Evolutionary conservation across 179 eudicot species (phyloP).

Genomic region (Pouteria campechiana): DNA sequence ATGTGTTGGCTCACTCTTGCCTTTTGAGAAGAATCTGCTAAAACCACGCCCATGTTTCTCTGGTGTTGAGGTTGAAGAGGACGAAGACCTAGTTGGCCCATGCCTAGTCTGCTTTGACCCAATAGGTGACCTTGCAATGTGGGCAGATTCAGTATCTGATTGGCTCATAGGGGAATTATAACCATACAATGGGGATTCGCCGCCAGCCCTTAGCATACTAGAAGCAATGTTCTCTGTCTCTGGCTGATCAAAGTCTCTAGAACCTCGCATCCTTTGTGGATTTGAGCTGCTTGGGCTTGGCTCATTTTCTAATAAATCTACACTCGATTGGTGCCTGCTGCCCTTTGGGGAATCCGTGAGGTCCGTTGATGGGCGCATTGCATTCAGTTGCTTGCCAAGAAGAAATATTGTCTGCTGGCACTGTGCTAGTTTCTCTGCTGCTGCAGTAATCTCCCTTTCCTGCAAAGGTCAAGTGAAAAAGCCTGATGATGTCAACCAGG

Average conservation of each 20-base stretch:
- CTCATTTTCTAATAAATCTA: constrained; percentile 34
- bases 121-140: constrained; percentile 37
- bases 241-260: constrained; percentile 32
- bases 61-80: constrained; percentile 73
- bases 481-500: neutral
- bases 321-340: constrained; percentile 27
- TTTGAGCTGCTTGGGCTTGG: constrained; percentile 40
- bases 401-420: constrained; percentile 93
- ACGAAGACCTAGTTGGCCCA: constrained; percentile 53
- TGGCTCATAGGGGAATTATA: constrained; percentile 37
- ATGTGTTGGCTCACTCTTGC: too few species aligned
- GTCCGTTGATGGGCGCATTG: constrained; percentile 61
- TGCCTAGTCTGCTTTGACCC: constrained; percentile 34
- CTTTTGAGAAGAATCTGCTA: constrained; percentile 70
- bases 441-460: constrained; percentile 82
- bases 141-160: constrained; percentile 46
- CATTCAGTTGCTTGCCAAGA: constrained; percentile 76
- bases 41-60: constrained; percentile 83
- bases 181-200: constrained; percentile 40
- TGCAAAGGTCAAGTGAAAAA: constrained; percentile 5
- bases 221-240: constrained; percentile 32
- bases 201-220: constrained; percentile 31
- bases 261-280: too few species aligned
- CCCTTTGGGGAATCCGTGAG: constrained; percentile 27
- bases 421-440: constrained; percentile 89